Evolutionary conservation across 192 early-diverging fungal genomes (phyloP).

Genomic region (Chytriomyces confervae): DNA sequence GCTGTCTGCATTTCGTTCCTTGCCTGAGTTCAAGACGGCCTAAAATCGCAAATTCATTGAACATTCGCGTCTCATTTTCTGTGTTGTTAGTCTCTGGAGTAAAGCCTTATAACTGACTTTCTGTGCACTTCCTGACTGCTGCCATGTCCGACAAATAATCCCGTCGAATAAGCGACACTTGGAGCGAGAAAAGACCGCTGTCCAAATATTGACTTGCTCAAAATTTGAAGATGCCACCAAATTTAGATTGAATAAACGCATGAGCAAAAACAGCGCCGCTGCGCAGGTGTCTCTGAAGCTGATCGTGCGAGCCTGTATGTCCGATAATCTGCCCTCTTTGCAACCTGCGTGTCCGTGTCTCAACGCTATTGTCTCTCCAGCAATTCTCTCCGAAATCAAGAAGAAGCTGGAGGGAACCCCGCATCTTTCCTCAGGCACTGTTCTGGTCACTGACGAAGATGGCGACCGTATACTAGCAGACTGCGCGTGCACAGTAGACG

Average conservation of each 20-base stretch:
- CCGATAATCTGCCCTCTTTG: not conserved
- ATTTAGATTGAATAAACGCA: not conserved
- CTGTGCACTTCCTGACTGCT: not conserved
- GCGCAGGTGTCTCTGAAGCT: constrained; percentile 9
- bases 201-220: not conserved
- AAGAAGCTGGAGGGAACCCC: constrained; percentile 1
- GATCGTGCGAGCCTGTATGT: constrained; percentile 14
- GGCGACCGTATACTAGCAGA: constrained; percentile 5
- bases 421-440: not conserved
- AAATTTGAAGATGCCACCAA: not conserved
- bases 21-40: not conserved
- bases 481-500: constrained; percentile 20
- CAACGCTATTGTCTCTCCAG: not conserved
- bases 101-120: not conserved
- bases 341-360: not conserved
- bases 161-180: not conserved
- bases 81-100: not conserved
- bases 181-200: not conserved
- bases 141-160: not conserved
- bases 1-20: not conserved
- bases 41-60: not conserved
- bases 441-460: constrained; percentile 21
- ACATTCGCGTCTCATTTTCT: too few species aligned
- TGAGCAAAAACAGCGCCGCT: not conserved
- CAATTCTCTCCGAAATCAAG: constrained; percentile 4